Conservation (phyloP, 345 rosid genomes). For the Eucalyptus polybractea region DNA sequence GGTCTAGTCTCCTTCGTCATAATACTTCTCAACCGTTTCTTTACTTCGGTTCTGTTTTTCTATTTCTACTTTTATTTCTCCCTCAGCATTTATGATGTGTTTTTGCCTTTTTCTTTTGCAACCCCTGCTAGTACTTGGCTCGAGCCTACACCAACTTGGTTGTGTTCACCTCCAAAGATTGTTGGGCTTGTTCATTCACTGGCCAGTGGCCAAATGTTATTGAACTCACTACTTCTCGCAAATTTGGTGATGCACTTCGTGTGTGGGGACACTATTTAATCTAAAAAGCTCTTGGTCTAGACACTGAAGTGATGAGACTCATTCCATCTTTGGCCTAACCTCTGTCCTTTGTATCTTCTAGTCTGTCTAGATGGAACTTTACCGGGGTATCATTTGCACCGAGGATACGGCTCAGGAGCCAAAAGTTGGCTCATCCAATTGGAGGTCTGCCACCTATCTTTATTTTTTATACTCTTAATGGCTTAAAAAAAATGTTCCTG, state of each 20-base stretch:
- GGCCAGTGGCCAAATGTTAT: neutral
- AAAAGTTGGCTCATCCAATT: slow-evolving; percentile 37
- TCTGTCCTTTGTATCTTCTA: neutral
- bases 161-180: neutral
- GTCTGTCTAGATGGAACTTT: slow-evolving; percentile 37
- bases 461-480: neutral
- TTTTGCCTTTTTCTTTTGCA: neutral
- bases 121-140: neutral
- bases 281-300: neutral
- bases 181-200: neutral
- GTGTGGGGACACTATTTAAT: neutral
- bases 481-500: neutral
- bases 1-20: neutral
- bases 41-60: neutral
- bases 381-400: slow-evolving; percentile 38
- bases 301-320: neutral
- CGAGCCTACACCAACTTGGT: neutral
- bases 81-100: neutral
- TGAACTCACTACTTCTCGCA: neutral
- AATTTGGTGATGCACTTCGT: neutral
- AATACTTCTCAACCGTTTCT: neutral
- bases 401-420: slow-evolving; percentile 28
- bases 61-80: neutral
- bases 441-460: slow-evolving; percentile 12
- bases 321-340: neutral